Conservation (phyloP, 495 filamentous ascomycete species). For the Tuber magnatum region DNA sequence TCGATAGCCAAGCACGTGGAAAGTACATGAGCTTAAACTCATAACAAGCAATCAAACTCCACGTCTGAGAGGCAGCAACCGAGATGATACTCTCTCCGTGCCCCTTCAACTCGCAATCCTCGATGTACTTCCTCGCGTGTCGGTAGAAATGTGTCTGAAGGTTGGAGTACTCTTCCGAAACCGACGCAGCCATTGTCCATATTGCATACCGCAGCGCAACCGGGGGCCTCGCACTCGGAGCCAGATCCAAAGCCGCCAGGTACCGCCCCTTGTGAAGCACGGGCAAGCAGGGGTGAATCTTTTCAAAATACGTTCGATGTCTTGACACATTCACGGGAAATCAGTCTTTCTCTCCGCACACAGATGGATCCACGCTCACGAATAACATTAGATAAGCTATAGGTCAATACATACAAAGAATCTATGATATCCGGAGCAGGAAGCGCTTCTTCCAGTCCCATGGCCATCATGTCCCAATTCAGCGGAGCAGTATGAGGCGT, state of each 20-base stretch:
- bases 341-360: neutral
- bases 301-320: slow-evolving; percentile 81
- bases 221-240: slow-evolving; percentile 77
- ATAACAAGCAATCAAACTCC: slow-evolving; percentile 69
- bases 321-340: slow-evolving; percentile 44
- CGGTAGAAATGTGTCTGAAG: slow-evolving; percentile 81
- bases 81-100: slow-evolving; percentile 81
- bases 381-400: neutral
- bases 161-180: slow-evolving; percentile 68
- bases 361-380: neutral
- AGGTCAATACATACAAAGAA: slow-evolving; percentile 60
- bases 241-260: slow-evolving; percentile 72
- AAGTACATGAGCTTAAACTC: slow-evolving; percentile 99
- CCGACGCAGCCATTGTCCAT: slow-evolving; percentile 79
- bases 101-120: slow-evolving; percentile 85
- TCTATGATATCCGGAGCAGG: slow-evolving; percentile 82
- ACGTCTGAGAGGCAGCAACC: slow-evolving; percentile 72
- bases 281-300: slow-evolving; percentile 74
- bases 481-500: slow-evolving; percentile 10
- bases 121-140: slow-evolving; percentile 78
- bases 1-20: slow-evolving; percentile 88
- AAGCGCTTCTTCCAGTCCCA: slow-evolving; percentile 87
- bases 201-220: slow-evolving; percentile 87
- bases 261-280: slow-evolving; percentile 86
- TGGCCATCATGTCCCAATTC: slow-evolving; percentile 86